Conservation (phyloP, 352 stramenopile species). For the Phytophthora chlamydospora region DNA sequence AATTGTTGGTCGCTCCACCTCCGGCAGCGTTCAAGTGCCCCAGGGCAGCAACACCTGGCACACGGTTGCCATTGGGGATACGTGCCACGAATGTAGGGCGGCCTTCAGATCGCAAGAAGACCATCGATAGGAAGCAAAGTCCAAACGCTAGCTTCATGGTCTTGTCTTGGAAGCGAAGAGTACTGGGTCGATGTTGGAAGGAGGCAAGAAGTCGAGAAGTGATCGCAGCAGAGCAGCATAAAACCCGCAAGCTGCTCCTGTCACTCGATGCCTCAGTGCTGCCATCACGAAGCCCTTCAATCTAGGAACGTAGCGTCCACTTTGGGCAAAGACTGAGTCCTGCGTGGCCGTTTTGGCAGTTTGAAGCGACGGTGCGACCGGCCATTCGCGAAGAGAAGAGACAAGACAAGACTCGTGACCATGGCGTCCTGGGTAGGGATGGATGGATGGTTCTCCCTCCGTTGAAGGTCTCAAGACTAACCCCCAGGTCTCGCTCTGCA, state of each 20-base stretch:
- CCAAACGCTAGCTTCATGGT: conserved; percentile 28
- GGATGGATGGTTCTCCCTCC: conserved; percentile 13
- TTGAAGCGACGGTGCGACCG: conserved; percentile 22
- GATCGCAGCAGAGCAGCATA: conserved; percentile 25
- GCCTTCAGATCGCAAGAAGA: conserved; percentile 16
- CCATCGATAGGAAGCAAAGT: conserved; percentile 16
- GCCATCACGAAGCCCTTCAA: conserved; percentile 15
- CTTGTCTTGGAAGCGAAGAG: not conserved
- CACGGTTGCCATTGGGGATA: conserved; percentile 62
- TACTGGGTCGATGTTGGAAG: conserved; percentile 13
- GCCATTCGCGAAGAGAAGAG: conserved; percentile 14
- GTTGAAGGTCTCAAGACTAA: not conserved
- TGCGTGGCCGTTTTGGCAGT: conserved; percentile 15
- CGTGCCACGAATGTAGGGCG: conserved; percentile 56
- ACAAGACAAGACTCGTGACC: not conserved
- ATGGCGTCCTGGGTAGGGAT: conserved; percentile 53
- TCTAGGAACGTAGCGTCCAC: not conserved
- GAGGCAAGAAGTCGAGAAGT: conserved; percentile 32
- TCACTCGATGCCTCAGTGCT: not conserved
- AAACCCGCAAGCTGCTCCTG: conserved; percentile 11
- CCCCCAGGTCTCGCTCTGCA: conserved; percentile 11
- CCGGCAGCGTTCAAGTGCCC: conserved; percentile 57
- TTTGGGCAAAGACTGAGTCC: conserved; percentile 5
- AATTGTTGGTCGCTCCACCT: conserved; percentile 62
- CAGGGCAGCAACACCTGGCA: conserved; percentile 57